These are phyloP conservation scores for Paramarasmius palmivorus DNA, from an alignment of 1,284 basidiomycete genomes.

Conservation along the genomic window DNA sequence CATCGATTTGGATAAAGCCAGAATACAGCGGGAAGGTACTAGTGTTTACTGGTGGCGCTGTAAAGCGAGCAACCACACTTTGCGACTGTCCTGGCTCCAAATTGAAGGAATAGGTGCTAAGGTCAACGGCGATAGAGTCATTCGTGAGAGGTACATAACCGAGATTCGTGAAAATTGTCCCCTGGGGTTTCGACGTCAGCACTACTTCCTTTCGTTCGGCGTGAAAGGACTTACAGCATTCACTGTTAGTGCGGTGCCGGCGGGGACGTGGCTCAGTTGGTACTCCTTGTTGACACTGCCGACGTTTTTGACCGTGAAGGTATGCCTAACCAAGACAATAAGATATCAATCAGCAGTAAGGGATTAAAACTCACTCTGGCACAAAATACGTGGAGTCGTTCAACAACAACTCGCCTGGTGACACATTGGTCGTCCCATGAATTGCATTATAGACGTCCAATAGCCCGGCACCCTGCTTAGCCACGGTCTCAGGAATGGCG, in stretches of 20 bases:
- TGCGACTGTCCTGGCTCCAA: constrained; percentile 9
- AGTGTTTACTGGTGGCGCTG: constrained; percentile 34
- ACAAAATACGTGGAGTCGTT: constrained; percentile 71
- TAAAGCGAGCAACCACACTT: constrained; percentile 9
- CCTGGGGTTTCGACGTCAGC: constrained; percentile 21
- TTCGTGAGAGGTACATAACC: constrained; percentile 53
- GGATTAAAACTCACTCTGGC: constrained; percentile 35
- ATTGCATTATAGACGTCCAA: constrained; percentile 67
- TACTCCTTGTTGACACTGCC: constrained; percentile 41
- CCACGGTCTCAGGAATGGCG: constrained; percentile 58
- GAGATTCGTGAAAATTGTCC: constrained; percentile 38
- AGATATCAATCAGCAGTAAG: constrained; percentile 8
- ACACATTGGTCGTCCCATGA: constrained; percentile 52
- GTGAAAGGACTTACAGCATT: constrained; percentile 23
- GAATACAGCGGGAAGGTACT: constrained; percentile 44
- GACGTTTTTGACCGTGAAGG: constrained; percentile 49
- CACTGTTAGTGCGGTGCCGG: constrained; percentile 53
- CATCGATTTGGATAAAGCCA: constrained; percentile 40
- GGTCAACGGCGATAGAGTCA: constrained; percentile 40
- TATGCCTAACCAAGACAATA: constrained; percentile 35
- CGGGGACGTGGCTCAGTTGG: constrained; percentile 50
- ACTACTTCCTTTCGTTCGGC: neutral
- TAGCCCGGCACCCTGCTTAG: constrained; percentile 68
- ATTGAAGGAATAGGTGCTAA: constrained; percentile 20
- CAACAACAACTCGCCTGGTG: constrained; percentile 59